Evolutionary conservation across 768 basidiomycete genomes (phyloP).

Genomic region (Suillus clintonianus): DNA sequence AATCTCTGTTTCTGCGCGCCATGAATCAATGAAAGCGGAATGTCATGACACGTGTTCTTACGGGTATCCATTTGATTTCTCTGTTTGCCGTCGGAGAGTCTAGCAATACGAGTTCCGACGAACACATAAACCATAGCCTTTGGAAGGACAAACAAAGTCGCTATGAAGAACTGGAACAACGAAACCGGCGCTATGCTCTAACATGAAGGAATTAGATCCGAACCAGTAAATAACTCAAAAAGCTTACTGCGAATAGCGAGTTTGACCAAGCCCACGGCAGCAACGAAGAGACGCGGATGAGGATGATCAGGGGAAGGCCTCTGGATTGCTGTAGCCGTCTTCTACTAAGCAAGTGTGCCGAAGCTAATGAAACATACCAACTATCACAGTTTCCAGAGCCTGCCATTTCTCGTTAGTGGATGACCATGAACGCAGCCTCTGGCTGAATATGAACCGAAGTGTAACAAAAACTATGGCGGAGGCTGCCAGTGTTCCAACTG

Average conservation of each 20-base stretch:
- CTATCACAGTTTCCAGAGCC: constrained; percentile 74
- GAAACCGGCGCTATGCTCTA: constrained; percentile 75
- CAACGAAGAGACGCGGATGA: constrained; percentile 80
- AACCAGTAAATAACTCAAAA: constrained; percentile 2
- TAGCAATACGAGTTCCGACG: constrained; percentile 74
- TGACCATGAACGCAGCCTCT: constrained; percentile 61
- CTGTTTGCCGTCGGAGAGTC: constrained; percentile 72
- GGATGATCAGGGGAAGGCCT: constrained; percentile 78
- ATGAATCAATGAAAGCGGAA: constrained; percentile 8
- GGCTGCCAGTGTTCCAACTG: constrained; percentile 61
- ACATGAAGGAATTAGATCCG: constrained; percentile 8
- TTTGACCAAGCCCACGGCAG: constrained; percentile 89
- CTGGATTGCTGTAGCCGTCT: constrained; percentile 53
- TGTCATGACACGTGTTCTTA: constrained; percentile 30
- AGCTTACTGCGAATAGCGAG: constrained; percentile 72
- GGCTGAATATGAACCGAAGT: constrained; percentile 61
- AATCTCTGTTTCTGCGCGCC: constrained; percentile 55
- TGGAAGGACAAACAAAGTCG: constrained; percentile 71
- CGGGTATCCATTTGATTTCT: constrained; percentile 74
- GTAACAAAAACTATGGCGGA: constrained; percentile 61
- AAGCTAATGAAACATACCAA: constrained; percentile 34
- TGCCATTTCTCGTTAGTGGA: constrained; percentile 70
- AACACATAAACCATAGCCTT: constrained; percentile 74
- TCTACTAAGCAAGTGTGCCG: background rate
- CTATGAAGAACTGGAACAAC: constrained; percentile 73